Percentiles rank a stretch among this genome's conserved stretches.
Conservation (phyloP, 1,139 yeast genomes). For the Yamadazyma friedrichii region DNA sequence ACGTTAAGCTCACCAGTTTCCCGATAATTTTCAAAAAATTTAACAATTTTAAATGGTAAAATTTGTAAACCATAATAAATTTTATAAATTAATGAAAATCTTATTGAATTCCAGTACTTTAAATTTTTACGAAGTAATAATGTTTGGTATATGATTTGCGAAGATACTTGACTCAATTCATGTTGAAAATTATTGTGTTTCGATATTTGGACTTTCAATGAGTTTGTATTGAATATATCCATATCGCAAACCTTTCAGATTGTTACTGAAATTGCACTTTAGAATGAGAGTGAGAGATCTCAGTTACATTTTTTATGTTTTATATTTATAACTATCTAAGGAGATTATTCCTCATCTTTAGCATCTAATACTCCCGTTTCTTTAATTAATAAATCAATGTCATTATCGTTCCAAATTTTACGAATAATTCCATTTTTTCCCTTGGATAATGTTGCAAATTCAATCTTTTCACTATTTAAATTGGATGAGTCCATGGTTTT, state of each 20-base stretch:
- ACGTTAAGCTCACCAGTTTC: conserved; percentile 3
- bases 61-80: conserved; percentile 35
- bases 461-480: conserved; percentile 83
- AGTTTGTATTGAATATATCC: conserved; percentile 11
- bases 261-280: not conserved
- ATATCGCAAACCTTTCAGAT: no score
- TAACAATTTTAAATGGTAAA: conserved; percentile 25
- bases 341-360: conserved; percentile 23
- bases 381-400: conserved; percentile 72
- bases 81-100: conserved; percentile 26
- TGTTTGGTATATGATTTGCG: conserved; percentile 35
- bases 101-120: conserved; percentile 36
- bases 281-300: not conserved
- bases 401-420: conserved; percentile 76
- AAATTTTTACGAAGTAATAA: conserved; percentile 33
- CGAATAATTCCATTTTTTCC: conserved; percentile 54
- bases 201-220: conserved; percentile 12
- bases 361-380: conserved; percentile 67
- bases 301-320: not conserved
- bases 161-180: conserved; percentile 29
- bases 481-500: conserved; percentile 93
- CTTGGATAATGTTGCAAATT: conserved; percentile 71
- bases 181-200: conserved; percentile 17
- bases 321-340: not conserved
- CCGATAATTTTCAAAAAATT: conserved; percentile 12